A percentile compares a stretch with the other conserved stretches of the same genome.
These are phyloP conservation scores for Pulicaria dysenterica DNA, from an alignment of 129 eudicot genomes.

Conservation along the genomic window DNA sequence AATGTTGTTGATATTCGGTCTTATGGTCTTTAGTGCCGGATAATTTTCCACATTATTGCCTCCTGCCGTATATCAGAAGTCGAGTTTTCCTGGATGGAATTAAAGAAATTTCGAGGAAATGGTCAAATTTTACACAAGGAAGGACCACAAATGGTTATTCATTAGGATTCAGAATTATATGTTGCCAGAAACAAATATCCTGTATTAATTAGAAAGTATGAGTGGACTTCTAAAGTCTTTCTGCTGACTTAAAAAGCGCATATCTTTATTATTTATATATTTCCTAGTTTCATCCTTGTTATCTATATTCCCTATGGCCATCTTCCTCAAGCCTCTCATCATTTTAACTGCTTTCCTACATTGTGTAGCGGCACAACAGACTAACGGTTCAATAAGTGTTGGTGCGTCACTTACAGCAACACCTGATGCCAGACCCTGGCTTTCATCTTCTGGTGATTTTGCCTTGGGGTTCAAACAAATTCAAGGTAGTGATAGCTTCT, in stretches of 20 bases:
- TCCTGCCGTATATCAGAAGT: too few species aligned
- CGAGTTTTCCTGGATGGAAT: too few species aligned
- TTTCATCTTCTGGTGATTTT: constrained; percentile 55
- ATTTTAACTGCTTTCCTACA: constrained; percentile 1
- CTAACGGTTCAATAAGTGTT: constrained; percentile 21
- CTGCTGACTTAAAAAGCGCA: background rate
- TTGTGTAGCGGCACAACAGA: constrained; percentile 37
- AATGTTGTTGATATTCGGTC: too few species aligned
- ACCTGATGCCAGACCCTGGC: constrained; percentile 37
- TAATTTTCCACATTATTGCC: too few species aligned
- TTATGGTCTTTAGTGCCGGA: too few species aligned
- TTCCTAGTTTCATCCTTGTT: background rate
- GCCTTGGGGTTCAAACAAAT: constrained; percentile 54
- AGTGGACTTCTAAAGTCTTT: constrained; percentile 8
- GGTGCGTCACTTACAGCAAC: constrained; percentile 45
- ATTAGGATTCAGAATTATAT: background rate
- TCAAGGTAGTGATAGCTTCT: constrained; percentile 19
- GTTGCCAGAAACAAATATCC: background rate
- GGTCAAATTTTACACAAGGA: background rate
- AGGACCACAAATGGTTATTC: background rate
- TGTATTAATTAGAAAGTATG: background rate
- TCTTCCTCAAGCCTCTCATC: background rate
- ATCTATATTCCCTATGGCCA: constrained; percentile 8
- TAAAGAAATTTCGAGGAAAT: background rate
- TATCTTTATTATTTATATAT: background rate